phyloP scores from a whole-genome alignment of 345 rosid genomes.

The Litchi chinensis region DNA sequence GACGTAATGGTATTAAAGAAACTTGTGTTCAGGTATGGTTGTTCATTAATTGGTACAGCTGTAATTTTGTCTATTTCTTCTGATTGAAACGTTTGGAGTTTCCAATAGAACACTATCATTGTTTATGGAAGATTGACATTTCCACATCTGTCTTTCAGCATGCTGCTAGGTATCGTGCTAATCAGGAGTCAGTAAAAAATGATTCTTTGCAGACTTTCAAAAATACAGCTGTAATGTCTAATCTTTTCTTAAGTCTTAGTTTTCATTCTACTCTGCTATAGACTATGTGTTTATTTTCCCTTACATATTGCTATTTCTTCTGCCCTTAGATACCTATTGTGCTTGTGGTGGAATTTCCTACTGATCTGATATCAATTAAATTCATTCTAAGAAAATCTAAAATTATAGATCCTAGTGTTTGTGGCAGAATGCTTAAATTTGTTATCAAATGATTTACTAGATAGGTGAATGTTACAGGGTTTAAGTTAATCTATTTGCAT shows the following conservation, averaged over 20 bases:
- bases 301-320: too few relatives aligned
- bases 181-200: conserved; percentile 97
- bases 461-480: not conserved
- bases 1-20: conserved; percentile 99
- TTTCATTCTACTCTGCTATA: conserved; percentile 19
- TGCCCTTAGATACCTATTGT: conserved; percentile 95
- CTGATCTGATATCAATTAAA: conserved; percentile 49
- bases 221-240: conserved; percentile 86
- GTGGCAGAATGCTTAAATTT: not conserved
- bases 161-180: conserved; percentile 96
- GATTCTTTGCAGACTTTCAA: conserved; percentile 94
- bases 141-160: conserved; percentile 56
- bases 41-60: conserved; percentile 17
- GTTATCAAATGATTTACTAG: not conserved
- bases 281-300: conserved; percentile 22
- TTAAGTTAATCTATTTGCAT: not conserved
- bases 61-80: not conserved
- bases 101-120: not conserved
- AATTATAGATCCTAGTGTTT: not conserved
- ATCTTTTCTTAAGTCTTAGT: conserved; percentile 5
- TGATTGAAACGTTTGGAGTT: not conserved
- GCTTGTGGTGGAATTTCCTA: conserved; percentile 96
- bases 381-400: not conserved
- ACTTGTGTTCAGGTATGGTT: conserved; percentile 90
- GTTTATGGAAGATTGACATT: conserved; percentile 21